phyloP scores from a whole-genome alignment of 2,329 filamentous ascomycete genomes.

The Cercospora janseana region DNA sequence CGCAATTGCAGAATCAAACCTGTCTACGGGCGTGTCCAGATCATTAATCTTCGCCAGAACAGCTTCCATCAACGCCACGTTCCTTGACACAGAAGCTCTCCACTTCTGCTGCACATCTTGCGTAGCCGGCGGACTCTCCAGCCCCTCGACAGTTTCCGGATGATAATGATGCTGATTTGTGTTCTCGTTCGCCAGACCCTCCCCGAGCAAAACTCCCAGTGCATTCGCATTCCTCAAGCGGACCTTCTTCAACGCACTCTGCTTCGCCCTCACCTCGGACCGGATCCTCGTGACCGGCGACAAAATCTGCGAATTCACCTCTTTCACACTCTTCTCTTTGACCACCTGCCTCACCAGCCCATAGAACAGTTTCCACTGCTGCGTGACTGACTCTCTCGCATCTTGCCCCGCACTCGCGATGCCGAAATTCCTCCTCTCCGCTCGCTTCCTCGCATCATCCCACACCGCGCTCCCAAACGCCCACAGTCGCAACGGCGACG shows the following conservation, averaged over 20 bases:
- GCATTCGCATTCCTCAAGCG: constrained; percentile 80
- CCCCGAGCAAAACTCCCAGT: constrained; percentile 81
- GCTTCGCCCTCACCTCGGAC: constrained; percentile 72
- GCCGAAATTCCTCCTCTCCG: constrained; percentile 27
- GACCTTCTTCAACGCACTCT: constrained; percentile 66
- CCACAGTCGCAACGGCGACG: constrained; percentile 73
- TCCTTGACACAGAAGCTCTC: constrained; percentile 76
- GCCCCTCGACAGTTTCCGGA: constrained; percentile 23
- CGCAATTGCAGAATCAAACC: constrained; percentile 57
- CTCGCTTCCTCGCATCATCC: constrained; percentile 53
- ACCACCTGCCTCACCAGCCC: constrained; percentile 73
- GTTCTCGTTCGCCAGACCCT: constrained; percentile 65
- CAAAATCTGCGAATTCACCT: constrained; percentile 69
- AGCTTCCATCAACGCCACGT: constrained; percentile 80
- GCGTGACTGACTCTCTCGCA: constrained; percentile 33
- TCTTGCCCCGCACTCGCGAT: constrained; percentile 32
- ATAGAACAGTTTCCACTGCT: constrained; percentile 62
- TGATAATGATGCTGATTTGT: neutral
- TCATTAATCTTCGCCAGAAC: constrained; percentile 70
- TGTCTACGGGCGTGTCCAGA: constrained; percentile 55
- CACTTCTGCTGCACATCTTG: constrained; percentile 49
- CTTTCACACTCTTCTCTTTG: constrained; percentile 66
- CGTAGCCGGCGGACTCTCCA: constrained; percentile 29
- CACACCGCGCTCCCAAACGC: constrained; percentile 70
- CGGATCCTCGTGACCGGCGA: constrained; percentile 75